Conservation (phyloP, 2,329 filamentous ascomycete genomes). For the Pseudogymnoascus sp. region DNA sequence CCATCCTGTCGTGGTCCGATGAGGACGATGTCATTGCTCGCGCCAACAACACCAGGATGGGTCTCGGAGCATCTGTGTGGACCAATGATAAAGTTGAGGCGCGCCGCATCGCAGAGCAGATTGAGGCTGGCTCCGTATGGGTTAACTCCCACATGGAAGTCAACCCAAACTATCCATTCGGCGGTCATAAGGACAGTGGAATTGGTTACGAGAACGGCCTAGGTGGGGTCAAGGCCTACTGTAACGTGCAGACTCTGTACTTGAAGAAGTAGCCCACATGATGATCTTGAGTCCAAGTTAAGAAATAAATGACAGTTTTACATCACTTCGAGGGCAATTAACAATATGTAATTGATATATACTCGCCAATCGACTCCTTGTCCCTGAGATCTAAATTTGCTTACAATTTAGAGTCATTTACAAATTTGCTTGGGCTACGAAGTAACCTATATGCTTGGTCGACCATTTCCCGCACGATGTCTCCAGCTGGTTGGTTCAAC, state of each 20-base stretch:
- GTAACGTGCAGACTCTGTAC: slow-evolving; percentile 16
- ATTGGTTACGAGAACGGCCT: slow-evolving; percentile 22
- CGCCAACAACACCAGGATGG: slow-evolving; percentile 45
- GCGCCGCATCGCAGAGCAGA: slow-evolving; percentile 40
- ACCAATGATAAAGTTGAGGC: slow-evolving; percentile 43
- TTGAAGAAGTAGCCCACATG: slow-evolving; percentile 13
- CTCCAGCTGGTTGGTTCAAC: slow-evolving; percentile 70
- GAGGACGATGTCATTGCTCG: slow-evolving; percentile 51
- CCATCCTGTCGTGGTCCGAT: slow-evolving; percentile 50
- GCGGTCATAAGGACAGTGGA: slow-evolving; percentile 28
- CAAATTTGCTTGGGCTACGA: neutral
- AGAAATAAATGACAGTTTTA: neutral
- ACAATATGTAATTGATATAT: neutral
- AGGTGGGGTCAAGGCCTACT: slow-evolving; percentile 15
- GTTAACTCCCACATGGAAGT: slow-evolving; percentile 46
- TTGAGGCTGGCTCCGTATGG: slow-evolving; percentile 54
- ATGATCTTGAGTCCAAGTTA: neutral
- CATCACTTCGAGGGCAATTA: neutral
- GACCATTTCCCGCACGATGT: slow-evolving; percentile 85
- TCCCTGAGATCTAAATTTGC: too few relatives aligned
- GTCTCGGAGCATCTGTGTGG: slow-evolving; percentile 51
- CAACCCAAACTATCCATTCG: slow-evolving; percentile 33
- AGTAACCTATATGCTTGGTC: slow-evolving; percentile 46
- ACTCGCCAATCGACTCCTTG: neutral
- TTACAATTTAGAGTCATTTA: slow-evolving; percentile 6